Base-by-base conservation (phyloP, 192 early-diverging fungal genomes). In the Podila minutissima region DNA sequence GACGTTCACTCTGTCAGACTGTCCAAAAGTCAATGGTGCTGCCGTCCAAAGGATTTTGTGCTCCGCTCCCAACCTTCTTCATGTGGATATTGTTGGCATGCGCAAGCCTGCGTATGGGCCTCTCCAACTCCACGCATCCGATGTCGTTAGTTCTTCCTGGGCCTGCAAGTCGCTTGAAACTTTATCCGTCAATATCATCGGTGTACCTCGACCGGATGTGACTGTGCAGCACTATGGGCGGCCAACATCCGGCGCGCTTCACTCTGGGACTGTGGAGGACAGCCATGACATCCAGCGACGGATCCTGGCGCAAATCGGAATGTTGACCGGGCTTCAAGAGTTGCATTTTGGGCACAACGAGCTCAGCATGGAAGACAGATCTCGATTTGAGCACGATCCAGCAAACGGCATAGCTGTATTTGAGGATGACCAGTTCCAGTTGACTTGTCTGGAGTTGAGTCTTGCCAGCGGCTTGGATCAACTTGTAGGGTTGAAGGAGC, bases 391-490 rank as follows among this genome's bases (percentile, higher is more conserved):
- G 50, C 19, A 37, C 7, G 37, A 37, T 5, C 19, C 20, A 3
- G 51, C 51, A 20, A 53, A 2, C 1, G 19, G 4, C 12, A 24
- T 17, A 4, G 15, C 20, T 20, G 4, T 53, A 15, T 22, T 24
- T 53, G 22, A 17, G 51, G 51, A 53, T 15, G 22, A 22, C 51
- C n/a, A 22, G 13, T 22, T 53, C 51, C 51, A 53, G 51, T 22
- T 53, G 51, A 53, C 51, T 19, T 53, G 51, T 53, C n/a, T 53
- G n/a, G 51, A 53, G 51, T 8, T 53, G 51, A 53, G 51, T 53
- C 51, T 53, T 53, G 51, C 51, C 51, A 53, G 51, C 22, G 51
- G 51, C 22, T 53, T 53, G 19, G 51, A 53, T 0, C 6, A 22
- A 15, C 51, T 53, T 24, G 10, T 20, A 17, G 51, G 3, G 8